A percentile compares a stretch with the other conserved stretches of the same genome.
Conservation (phyloP, 148 eudicot species). For the Oxyria digyna region DNA sequence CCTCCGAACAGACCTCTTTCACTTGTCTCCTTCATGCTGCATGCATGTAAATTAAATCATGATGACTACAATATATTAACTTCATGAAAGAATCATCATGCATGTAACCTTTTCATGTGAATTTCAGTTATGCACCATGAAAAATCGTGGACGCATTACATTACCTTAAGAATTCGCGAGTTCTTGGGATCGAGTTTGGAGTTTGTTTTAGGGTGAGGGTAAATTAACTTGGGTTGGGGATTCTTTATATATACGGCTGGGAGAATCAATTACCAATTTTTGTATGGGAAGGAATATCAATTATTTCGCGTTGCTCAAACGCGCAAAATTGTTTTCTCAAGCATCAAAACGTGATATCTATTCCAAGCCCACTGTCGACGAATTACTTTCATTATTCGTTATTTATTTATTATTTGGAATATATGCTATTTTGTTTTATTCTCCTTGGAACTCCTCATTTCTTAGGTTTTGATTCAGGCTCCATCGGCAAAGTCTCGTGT, state of each 20-base stretch:
- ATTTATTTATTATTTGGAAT: not conserved
- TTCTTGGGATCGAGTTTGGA: not conserved
- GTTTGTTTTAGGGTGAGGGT: not conserved
- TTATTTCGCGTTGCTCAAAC: not conserved
- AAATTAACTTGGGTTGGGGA: not conserved
- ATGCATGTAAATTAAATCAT: not conserved
- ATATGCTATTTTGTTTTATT: not conserved
- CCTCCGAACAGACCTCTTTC: constrained; percentile 3
- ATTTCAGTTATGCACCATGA: too few species aligned
- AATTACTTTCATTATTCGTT: not conserved
- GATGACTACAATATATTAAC: not conserved
- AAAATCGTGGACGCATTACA: too few species aligned
- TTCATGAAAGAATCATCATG: not conserved
- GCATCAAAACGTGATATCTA: too few species aligned
- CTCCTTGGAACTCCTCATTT: too few species aligned
- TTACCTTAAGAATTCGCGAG: constrained; percentile 3
- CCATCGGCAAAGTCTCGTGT: too few species aligned
- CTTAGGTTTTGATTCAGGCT: too few species aligned
- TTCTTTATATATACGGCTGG: not conserved
- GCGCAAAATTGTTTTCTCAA: too few species aligned
- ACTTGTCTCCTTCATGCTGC: not conserved
- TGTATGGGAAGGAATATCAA: not conserved
- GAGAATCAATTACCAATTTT: not conserved
- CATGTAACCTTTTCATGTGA: too few species aligned
- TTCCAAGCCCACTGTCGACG: not conserved